Base-by-base conservation (phyloP, 805 yeast species). In the Candida insectalens region DNA sequence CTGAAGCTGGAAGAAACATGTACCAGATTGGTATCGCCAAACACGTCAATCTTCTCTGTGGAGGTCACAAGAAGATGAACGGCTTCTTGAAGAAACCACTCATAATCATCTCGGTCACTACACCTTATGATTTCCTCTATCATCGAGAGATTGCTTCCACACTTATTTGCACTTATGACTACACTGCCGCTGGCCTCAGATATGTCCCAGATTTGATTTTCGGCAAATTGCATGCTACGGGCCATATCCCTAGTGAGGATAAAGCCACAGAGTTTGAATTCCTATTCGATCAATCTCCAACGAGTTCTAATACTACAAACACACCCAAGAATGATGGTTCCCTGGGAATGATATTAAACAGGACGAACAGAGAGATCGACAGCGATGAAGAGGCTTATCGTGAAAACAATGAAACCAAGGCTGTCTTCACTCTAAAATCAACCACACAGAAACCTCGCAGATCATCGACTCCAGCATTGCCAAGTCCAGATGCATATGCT, bases 21-120 rank as follows among this genome's bases (percentile, higher is more conserved):
- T 73, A 71, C 45, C 81, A 74, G 51, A 68, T 72, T 20, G 76
- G 77, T 5, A 65, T 74, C 20, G 72, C 76, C 16, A 75, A 74
- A 42, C 74, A 71, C 40, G 67, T 74, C 6, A 59, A 72, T 3
- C 60, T 71, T 14, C 55, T 74, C 12, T 74, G 82, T 48, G 70
- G 73, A 7, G 70, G 69, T 1, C 40, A 29, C 27, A 41, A 34
- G 30, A 43, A 38, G 25, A 50, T 55, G 27, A 67, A 69, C 3
- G 40, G 51, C 16, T 59, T 60, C 40, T 36, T 59, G 42, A 39
- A 34, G 19, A 73, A 71, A 43, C 80, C 79, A 4, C 55, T 75
- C 45, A 60, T 75, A 9, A 63, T 73, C 3, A 62, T 74, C n/a
- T 76, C 80, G 4, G 74, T 77, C 1, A 68, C 74, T 37, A 68